phyloP scores from a whole-genome alignment of 2,329 filamentous ascomycete species.

The Colletotrichum incanum region DNA sequence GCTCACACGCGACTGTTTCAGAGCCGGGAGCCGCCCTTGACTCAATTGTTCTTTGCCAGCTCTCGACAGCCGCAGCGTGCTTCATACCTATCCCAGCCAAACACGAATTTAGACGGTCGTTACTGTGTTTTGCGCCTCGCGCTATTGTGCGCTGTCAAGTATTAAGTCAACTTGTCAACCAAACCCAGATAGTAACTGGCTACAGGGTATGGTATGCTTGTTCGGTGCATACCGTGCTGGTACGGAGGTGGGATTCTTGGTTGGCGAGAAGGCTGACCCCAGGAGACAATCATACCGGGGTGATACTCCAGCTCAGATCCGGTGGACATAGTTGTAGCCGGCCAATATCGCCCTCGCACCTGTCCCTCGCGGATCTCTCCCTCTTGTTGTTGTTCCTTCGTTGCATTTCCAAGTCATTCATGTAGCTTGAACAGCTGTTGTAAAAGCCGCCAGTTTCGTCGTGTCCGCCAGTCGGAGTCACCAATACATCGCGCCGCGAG shows the following conservation, averaged over 20 bases:
- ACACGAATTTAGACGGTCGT: background rate
- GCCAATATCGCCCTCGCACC: background rate
- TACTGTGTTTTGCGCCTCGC: background rate
- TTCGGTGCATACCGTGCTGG: background rate
- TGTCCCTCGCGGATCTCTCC: no score
- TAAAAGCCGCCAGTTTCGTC: background rate
- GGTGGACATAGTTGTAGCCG: background rate
- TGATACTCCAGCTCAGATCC: background rate
- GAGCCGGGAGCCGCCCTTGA: conserved; percentile 11
- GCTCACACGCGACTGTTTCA: conserved; percentile 13
- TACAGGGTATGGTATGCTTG: background rate
- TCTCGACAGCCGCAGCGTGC: background rate
- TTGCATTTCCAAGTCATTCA: no score
- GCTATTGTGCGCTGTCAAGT: conserved; percentile 1
- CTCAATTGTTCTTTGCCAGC: background rate
- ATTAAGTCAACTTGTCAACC: background rate
- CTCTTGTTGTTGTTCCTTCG: no score
- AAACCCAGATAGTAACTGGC: background rate
- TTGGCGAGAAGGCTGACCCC: background rate
- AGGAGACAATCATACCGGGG: background rate
- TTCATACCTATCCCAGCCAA: background rate
- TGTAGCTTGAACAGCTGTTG: no score
- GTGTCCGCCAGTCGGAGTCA: background rate
- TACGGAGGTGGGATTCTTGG: background rate
- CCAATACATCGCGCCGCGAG: background rate